A percentile compares a stretch with the other conserved stretches of the same genome.
Evolutionary conservation across 2,329 filamentous ascomycete species (phyloP).

Genomic region (Aspergillus quadricinctus): DNA sequence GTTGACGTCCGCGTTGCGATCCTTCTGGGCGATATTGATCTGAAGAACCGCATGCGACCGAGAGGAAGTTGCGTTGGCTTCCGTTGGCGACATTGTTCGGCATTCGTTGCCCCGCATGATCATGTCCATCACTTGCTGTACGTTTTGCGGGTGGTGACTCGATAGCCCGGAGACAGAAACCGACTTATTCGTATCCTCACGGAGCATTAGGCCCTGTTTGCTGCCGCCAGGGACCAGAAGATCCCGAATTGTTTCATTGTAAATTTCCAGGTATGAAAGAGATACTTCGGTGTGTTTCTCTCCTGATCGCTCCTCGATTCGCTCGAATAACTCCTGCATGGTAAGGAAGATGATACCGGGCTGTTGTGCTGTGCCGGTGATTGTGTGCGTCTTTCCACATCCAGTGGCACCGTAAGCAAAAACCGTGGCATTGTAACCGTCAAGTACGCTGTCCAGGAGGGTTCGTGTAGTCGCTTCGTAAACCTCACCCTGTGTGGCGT

Average conservation of each 20-base stretch:
- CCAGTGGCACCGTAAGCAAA: conserved; percentile 98
- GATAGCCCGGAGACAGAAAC: conserved; percentile 89
- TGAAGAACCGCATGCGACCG: conserved; percentile 95
- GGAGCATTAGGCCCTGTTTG: conserved; percentile 81
- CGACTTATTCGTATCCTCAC: conserved; percentile 89
- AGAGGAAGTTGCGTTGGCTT: conserved; percentile 95
- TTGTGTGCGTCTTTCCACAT: conserved; percentile 98
- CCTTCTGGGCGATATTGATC: conserved; percentile 92
- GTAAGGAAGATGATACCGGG: conserved; percentile 98
- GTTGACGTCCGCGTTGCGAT: conserved; percentile 84
- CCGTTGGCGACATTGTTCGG: conserved; percentile 92
- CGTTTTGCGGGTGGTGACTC: conserved; percentile 84
- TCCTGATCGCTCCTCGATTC: conserved; percentile 77
- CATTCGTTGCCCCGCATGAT: conserved; percentile 92
- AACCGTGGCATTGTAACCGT: conserved; percentile 97
- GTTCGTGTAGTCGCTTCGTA: conserved; percentile 88
- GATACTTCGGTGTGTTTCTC: conserved; percentile 89
- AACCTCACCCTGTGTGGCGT: conserved; percentile 83
- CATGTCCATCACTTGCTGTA: conserved; percentile 98
- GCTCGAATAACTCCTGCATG: conserved; percentile 98
- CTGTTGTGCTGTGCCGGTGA: conserved; percentile 84
- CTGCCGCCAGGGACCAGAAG: conserved; percentile 79
- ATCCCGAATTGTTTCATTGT: conserved; percentile 98
- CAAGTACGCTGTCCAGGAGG: conserved; percentile 89
- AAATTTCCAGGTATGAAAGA: conserved; percentile 94